Conservation (phyloP, 352 stramenopile species). For the Globisporangium alternatum region DNA sequence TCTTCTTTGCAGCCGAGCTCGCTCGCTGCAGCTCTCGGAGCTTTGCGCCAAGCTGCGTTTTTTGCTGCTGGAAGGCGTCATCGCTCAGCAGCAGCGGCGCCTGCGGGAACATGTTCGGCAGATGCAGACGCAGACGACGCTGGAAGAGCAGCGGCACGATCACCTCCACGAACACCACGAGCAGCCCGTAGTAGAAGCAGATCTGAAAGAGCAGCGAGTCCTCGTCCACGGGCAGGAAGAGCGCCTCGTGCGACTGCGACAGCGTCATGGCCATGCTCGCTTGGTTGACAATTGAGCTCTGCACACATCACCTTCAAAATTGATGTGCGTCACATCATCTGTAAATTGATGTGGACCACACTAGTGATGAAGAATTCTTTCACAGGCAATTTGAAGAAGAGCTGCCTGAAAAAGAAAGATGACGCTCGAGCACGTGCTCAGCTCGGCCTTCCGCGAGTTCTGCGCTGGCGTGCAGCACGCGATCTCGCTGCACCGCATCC, state of each 20-base stretch:
- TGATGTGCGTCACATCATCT: background rate
- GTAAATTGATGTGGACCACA: background rate
- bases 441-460: constrained; percentile 76
- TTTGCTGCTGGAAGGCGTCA: constrained; percentile 41
- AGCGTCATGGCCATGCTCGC: background rate
- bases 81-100: constrained; percentile 24
- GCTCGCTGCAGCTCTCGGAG: constrained; percentile 35
- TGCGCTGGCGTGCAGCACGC: constrained; percentile 84
- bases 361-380: too few relatives aligned
- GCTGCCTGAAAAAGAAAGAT: background rate
- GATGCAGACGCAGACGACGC: constrained; percentile 45
- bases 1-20: constrained; percentile 1
- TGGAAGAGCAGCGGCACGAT: constrained; percentile 50
- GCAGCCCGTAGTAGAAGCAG: constrained; percentile 54
- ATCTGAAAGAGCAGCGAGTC: constrained; percentile 46
- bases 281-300: background rate
- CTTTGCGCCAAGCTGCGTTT: constrained; percentile 33
- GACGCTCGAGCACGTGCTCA: constrained; percentile 43
- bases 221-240: constrained; percentile 51
- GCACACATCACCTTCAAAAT: background rate
- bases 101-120: constrained; percentile 26
- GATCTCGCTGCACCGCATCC: constrained; percentile 82
- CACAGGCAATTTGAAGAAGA: background rate
- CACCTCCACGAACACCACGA: constrained; percentile 51
- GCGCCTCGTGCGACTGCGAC: constrained; percentile 9